Conservation (phyloP, 768 basidiomycete species). For the Auricularia sp. region DNA sequence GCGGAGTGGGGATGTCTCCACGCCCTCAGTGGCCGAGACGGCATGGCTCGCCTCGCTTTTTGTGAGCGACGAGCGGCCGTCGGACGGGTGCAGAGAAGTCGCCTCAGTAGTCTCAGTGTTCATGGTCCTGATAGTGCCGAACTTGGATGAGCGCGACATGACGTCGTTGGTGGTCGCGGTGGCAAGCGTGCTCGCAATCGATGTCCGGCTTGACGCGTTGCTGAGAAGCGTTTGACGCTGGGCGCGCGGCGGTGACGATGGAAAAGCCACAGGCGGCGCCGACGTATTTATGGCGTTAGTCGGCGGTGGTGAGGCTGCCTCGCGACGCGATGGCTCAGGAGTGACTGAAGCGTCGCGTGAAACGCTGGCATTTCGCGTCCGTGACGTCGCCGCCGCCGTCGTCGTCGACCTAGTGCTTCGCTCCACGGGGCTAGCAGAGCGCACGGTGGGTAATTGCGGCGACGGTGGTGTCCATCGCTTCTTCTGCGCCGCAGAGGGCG, state of each 20-base stretch:
- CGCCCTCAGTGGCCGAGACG: not conserved
- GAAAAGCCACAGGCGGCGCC: constrained; percentile 13
- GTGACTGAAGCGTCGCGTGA: constrained; percentile 13
- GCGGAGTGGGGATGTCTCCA: not conserved
- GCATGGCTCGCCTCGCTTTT: constrained; percentile 48
- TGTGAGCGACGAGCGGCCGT: constrained; percentile 48
- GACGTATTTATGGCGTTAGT: constrained; percentile 48
- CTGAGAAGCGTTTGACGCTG: not conserved
- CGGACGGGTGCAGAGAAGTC: constrained; percentile 47
- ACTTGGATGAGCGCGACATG: constrained; percentile 34
- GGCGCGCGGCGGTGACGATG: constrained; percentile 5
- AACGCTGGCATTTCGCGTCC: constrained; percentile 16
- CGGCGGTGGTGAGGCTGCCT: constrained; percentile 47
- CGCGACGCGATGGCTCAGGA: constrained; percentile 6
- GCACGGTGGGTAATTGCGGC: constrained; percentile 38
- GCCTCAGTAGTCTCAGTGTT: constrained; percentile 76
- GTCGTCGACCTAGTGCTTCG: constrained; percentile 16
- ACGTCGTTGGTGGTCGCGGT: constrained; percentile 2
- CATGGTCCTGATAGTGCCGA: constrained; percentile 71
- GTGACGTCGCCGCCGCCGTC: too few species aligned
- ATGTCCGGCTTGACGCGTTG: constrained; percentile 7
- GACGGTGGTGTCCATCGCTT: constrained; percentile 45
- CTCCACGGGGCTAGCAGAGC: constrained; percentile 49
- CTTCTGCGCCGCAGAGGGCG: constrained; percentile 25
- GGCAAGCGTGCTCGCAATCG: constrained; percentile 11